These are phyloP conservation scores for Cephaloascus fragrans DNA, from an alignment of 805 yeast genomes.

Conservation along the genomic window DNA sequence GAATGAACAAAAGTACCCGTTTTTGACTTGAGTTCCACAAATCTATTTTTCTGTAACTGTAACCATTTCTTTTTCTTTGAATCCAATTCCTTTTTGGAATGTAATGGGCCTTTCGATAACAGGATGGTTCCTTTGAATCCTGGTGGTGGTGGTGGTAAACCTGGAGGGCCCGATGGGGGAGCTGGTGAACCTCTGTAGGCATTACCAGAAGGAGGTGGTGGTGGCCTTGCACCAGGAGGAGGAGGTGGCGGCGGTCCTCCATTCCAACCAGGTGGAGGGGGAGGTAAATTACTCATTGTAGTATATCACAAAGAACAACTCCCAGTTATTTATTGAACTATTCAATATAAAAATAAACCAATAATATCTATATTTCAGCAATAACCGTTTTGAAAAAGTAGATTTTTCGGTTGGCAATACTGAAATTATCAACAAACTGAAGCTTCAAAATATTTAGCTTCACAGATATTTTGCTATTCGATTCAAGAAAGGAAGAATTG, in stretches of 20 bases:
- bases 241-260: slow-evolving; percentile 8
- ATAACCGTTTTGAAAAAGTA: too few species aligned
- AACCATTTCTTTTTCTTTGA: slow-evolving; percentile 50
- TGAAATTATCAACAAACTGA: too few species aligned
- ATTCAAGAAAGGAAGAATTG: too few species aligned
- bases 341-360: too few species aligned
- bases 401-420: too few species aligned
- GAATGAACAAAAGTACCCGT: slow-evolving; percentile 43
- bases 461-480: too few species aligned
- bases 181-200: slow-evolving; percentile 4
- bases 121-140: slow-evolving; percentile 10
- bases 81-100: slow-evolving; percentile 19
- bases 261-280: slow-evolving; percentile 13
- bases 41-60: slow-evolving; percentile 50
- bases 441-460: too few species aligned
- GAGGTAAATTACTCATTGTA: slow-evolving; percentile 8
- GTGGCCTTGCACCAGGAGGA: slow-evolving; percentile 11
- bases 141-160: slow-evolving; percentile 19
- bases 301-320: too few species aligned
- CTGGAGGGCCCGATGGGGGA: slow-evolving; percentile 3
- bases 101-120: slow-evolving; percentile 3
- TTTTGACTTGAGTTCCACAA: slow-evolving; percentile 18
- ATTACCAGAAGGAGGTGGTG: slow-evolving; percentile 26
- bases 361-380: too few species aligned
- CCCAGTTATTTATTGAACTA: too few species aligned